Evolutionary conservation across 306 rosid species (phyloP).

Genomic region (Vicia sativa): DNA sequence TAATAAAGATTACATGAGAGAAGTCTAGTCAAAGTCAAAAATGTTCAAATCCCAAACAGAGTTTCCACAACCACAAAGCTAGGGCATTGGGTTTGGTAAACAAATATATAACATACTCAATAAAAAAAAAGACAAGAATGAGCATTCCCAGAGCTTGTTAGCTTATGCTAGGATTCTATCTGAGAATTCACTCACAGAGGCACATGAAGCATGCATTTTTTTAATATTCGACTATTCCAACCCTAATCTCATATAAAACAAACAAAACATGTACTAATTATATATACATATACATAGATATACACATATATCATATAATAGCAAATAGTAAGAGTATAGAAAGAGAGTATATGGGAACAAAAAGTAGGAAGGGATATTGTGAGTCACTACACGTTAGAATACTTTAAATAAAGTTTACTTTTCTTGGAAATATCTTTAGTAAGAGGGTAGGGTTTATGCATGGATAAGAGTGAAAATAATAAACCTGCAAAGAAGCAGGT

Average conservation of each 20-base stretch:
- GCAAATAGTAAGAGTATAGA: neutral
- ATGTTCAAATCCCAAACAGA: conserved; percentile 68
- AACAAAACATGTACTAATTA: neutral
- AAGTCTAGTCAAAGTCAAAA: conserved; percentile 45
- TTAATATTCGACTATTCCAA: conserved; percentile 38
- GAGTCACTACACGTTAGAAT: conserved; percentile 37
- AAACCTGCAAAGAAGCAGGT: conserved; percentile 41
- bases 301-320: neutral
- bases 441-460: conserved; percentile 40
- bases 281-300: too few species aligned
- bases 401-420: conserved; percentile 58
- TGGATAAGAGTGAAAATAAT: conserved; percentile 42
- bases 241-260: conserved; percentile 36
- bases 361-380: conserved; percentile 38
- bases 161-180: conserved; percentile 61
- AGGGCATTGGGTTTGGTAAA: conserved; percentile 57
- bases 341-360: conserved; percentile 42
- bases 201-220: conserved; percentile 61
- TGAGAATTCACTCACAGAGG: conserved; percentile 49
- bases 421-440: conserved; percentile 69
- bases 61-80: conserved; percentile 45
- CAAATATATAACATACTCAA: conserved; percentile 37
- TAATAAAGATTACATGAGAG: neutral
- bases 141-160: conserved; percentile 71
- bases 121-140: conserved; percentile 51